phyloP scores from a whole-genome alignment of 495 filamentous ascomycete species.

The Monascus purpureus region DNA sequence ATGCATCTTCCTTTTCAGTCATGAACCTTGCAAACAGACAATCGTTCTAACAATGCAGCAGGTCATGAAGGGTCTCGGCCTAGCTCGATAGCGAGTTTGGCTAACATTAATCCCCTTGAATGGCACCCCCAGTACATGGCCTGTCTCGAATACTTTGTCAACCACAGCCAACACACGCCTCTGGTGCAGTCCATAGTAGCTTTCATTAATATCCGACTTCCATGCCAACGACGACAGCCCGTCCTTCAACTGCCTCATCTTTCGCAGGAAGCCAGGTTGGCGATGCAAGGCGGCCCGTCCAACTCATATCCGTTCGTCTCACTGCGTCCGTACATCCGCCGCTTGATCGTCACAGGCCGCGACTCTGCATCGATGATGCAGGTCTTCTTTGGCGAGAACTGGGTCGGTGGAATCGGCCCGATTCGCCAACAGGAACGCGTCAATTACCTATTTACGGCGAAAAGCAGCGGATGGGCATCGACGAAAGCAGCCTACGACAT shows the following conservation, averaged over 20 bases:
- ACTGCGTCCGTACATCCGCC: slow-evolving; percentile 76
- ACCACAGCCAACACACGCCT: slow-evolving; percentile 64
- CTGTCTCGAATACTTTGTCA: slow-evolving; percentile 78
- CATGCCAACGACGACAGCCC: slow-evolving; percentile 26
- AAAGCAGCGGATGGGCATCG: slow-evolving; percentile 73
- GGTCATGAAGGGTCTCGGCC: no score
- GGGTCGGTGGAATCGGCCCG: slow-evolving; percentile 58
- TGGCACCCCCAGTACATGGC: slow-evolving; percentile 84
- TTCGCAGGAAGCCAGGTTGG: no score
- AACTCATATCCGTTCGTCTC: slow-evolving; percentile 54
- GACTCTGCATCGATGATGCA: slow-evolving; percentile 65
- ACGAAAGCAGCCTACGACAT: slow-evolving; percentile 85
- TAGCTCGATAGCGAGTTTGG: no score
- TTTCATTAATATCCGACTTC: slow-evolving; percentile 67
- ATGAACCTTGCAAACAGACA: no score
- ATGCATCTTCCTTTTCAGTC: no score
- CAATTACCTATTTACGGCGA: slow-evolving; percentile 93
- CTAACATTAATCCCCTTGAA: slow-evolving; percentile 53
- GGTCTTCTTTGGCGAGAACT: slow-evolving; percentile 83
- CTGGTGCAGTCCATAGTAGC: slow-evolving; percentile 79
- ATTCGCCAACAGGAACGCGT: slow-evolving; percentile 75
- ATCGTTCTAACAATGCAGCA: no score
- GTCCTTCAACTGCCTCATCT: no score
- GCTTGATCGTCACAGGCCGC: slow-evolving; percentile 76
- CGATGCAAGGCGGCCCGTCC: no score